phyloP scores from a whole-genome alignment of 2,329 filamentous ascomycete species.

The Colletotrichum lindemuthianum region DNA sequence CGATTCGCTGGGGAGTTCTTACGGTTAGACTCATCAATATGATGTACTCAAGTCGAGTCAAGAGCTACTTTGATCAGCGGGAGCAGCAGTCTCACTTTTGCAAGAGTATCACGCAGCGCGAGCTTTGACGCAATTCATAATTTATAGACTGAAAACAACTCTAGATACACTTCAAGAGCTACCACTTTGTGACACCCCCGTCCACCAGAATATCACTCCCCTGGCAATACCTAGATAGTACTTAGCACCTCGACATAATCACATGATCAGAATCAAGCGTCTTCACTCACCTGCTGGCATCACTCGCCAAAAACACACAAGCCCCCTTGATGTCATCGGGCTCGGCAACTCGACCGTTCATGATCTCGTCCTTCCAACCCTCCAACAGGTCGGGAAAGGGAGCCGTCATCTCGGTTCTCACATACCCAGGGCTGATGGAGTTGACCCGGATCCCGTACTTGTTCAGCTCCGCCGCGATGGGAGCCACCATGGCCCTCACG shows the following conservation, averaged over 20 bases:
- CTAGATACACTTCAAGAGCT: conserved; percentile 10
- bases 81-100: too few relatives aligned
- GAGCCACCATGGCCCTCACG: conserved; percentile 33
- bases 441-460: conserved; percentile 28
- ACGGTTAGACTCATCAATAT: too few relatives aligned
- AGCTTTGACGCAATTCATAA: neutral
- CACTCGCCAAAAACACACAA: conserved; percentile 58
- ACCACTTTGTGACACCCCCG: conserved; percentile 54
- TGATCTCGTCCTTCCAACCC: conserved; percentile 59
- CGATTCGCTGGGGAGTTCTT: too few relatives aligned
- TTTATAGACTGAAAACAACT: neutral
- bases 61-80: too few relatives aligned
- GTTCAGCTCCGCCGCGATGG: conserved; percentile 31
- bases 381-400: conserved; percentile 57
- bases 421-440: conserved; percentile 34
- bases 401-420: conserved; percentile 40
- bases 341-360: conserved; percentile 57
- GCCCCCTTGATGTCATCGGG: conserved; percentile 61
- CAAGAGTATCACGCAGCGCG: too few relatives aligned
- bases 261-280: too few relatives aligned
- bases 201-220: conserved; percentile 58
- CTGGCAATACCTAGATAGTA: conserved; percentile 46
- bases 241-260: neutral
- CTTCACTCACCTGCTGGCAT: conserved; percentile 55
- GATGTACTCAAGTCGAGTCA: too few relatives aligned